A percentile compares a stretch with the other conserved stretches of the same genome.
Evolutionary conservation across 257 asterid species (phyloP).

Genomic region (Striga asiatica): DNA sequence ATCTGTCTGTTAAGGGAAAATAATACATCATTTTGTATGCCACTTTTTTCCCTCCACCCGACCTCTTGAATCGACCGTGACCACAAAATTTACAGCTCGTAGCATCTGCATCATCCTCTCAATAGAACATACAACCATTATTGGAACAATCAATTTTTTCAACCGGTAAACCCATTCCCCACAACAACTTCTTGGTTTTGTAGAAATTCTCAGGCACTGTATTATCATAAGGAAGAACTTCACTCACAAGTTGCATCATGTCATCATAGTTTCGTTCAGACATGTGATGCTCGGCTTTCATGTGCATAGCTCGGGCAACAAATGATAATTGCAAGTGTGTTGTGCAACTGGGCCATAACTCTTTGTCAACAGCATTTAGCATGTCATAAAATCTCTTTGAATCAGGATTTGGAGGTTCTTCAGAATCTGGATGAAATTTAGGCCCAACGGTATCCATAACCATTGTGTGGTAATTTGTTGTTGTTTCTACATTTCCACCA

Average conservation of each 20-base stretch:
- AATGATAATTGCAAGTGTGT: not conserved
- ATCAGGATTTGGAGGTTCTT: not conserved
- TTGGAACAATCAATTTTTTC: not conserved
- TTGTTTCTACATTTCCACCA: too few species aligned
- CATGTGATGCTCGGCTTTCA: too few species aligned
- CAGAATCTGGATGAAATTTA: too few species aligned
- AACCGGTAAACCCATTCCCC: not conserved
- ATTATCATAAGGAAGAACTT: not conserved
- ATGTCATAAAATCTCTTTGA: not conserved
- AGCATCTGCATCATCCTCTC: not conserved
- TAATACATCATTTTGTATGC: not conserved
- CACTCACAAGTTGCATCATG: not conserved
- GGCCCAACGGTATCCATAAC: too few species aligned
- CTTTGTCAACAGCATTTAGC: too few species aligned
- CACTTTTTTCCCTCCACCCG: not conserved
- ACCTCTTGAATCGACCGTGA: not conserved
- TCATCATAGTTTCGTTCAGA: not conserved
- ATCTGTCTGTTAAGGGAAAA: not conserved
- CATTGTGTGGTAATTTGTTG: too few species aligned
- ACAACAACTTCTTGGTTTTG: not conserved
- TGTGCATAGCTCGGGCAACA: not conserved
- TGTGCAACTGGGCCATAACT: too few species aligned
- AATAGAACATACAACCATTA: not conserved
- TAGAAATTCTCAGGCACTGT: not conserved
- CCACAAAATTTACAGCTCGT: not conserved